Base-by-base conservation (phyloP, 1,284 basidiomycete genomes). In the Meira nashicola region DNA sequence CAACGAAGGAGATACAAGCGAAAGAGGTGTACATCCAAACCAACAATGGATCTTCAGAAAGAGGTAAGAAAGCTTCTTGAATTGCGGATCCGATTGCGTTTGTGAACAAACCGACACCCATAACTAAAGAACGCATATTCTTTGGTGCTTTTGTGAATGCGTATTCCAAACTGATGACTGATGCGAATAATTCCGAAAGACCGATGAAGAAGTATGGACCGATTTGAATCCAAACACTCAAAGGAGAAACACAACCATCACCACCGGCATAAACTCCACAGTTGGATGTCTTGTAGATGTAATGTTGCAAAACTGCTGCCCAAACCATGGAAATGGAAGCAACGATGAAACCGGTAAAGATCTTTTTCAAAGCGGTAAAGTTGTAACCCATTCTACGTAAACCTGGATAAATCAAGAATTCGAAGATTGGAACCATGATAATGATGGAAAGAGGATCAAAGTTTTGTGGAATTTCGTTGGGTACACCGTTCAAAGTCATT, bases 401-500 rank as follows among this genome's bases (percentile, higher is more conserved):
- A n/a, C 78, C 80, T 15, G 90, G 90, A 80, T 92, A 92, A 68
- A 89, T 85, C 64, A 73, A 64, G 44, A 76, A 78, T 62, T 79
- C 81, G 63, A 82, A 74, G 60, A 82, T 65, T 41, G 81, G 80
- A 17, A 80, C 77, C 52, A 78, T 69, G 56, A 82, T 68, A 60
- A 82, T 76, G 57, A 82, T 79, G 46, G 77, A 73, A 54, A 91
- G 80, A 2, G 89, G 89, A 72, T 91, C 86, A 54, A 90, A 80
- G 79, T 90, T 90, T 50, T 87, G 88, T 61, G 90, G 80, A 44
- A 92, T 60, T 72, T 91, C 89, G 74, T 91, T 92, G 9, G 89
- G 90, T 5, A 80, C 68, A 58, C 88, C 88, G 68, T 89, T 81
- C 1, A 86, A 85, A 25, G 79, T 71, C 80, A 83, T 81, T 51